These are phyloP conservation scores for Lactarius sp. DNA, from an alignment of 768 basidiomycete genomes.

Conservation along the genomic window DNA sequence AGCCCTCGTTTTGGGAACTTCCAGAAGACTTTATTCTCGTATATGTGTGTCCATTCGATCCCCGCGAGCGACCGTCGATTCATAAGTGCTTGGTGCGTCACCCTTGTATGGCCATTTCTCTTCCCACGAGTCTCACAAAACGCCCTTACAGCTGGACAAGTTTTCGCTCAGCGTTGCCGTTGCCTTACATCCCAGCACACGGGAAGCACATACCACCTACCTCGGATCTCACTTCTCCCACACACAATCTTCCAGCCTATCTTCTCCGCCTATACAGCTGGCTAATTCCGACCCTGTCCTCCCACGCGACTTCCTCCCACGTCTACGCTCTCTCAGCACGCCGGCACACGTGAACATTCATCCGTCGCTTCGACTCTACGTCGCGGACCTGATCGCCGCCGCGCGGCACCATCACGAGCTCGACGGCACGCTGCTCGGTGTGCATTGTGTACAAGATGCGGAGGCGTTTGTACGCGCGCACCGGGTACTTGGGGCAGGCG, in stretches of 20 bases:
- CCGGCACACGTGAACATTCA: conserved; percentile 26
- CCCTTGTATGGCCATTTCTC: background rate
- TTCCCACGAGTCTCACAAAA: background rate
- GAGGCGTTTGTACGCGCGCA: conserved; percentile 62
- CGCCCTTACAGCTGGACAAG: conserved; percentile 57
- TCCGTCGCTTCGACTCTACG: conserved; percentile 53
- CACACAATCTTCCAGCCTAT: conserved; percentile 30
- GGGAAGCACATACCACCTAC: conserved; percentile 32
- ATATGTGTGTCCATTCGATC: conserved; percentile 64
- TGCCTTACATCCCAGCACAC: conserved; percentile 33
- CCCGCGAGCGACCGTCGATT: conserved; percentile 59
- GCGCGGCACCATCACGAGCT: conserved; percentile 65
- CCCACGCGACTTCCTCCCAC: conserved; percentile 29
- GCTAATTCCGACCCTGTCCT: conserved; percentile 23
- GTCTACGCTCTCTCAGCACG: conserved; percentile 30
- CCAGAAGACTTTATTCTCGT: conserved; percentile 69
- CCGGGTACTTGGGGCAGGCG: conserved; percentile 58
- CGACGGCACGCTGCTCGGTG: conserved; percentile 64
- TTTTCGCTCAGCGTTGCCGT: conserved; percentile 73
- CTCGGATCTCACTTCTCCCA: conserved; percentile 27
- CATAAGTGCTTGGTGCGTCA: conserved; percentile 57
- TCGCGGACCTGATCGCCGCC: conserved; percentile 69
- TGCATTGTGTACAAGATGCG: conserved; percentile 55
- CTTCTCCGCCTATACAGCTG: conserved; percentile 17
- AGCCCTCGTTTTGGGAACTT: conserved; percentile 42